Base-by-base conservation (phyloP, 2,329 filamentous ascomycete genomes). In the Fusarium hainanense region DNA sequence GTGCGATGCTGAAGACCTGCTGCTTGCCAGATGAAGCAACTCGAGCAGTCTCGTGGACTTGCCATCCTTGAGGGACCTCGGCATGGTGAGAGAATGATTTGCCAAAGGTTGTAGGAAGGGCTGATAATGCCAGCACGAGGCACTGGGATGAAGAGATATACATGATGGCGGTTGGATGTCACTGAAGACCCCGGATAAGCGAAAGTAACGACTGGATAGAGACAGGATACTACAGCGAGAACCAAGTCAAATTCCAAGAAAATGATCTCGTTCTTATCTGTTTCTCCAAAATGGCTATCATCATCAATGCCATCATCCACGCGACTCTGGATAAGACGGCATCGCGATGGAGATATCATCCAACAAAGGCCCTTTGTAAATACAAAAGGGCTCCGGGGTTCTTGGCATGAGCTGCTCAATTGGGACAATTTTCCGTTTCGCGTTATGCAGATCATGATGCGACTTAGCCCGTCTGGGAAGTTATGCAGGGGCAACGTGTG, bases 1-100 rank as follows among this genome's bases (percentile, higher is more conserved):
- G 46, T 16, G 66, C 66, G 28, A 69, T 58, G 12, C 65, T 69
- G 48, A 69, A 68, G 54, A 69, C 59, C 1, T 69, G 65, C 11
- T 69, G 49, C 8, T 56, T 69, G 3, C 40, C 60, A 7, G 50
- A 16, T 3, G 50, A 25, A 2, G 65, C 30, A 6, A 56, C 16
- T 8, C 42, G 25, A 16, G 57, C 46, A 4, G 37, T 44, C 0
- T 67, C 51, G 5, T 66, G 41, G 16, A 54, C 50, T 9, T 62
- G 46, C 64, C 64, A 67, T 21, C 64, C 63, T 5, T 41, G 49
- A 9, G 63, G 63, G 0, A 32, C 56, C 14, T 51, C 21, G 3
- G 49, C 27, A 9, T 67, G 63, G 28, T 67, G 63, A 7, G 63
- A 67, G 21, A 66, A 67, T 2, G 63, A 62, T 10, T 67, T 67